Evolutionary conservation across 352 stramenopile species (phyloP).

Genomic region (Elongisporangium undulatum): DNA sequence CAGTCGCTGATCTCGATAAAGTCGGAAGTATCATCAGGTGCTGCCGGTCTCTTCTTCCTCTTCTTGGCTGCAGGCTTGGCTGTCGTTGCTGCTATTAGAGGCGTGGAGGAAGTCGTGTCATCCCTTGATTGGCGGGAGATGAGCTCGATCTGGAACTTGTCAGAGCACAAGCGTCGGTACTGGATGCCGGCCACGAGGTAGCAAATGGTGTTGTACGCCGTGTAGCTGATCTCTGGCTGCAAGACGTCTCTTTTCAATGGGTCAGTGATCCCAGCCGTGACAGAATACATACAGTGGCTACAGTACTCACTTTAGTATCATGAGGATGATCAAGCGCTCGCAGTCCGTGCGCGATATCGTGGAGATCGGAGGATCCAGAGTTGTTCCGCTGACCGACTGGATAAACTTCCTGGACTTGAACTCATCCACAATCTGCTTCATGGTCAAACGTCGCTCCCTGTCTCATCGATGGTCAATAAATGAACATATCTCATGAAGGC

Average conservation of each 20-base stretch:
- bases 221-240: slow-evolving; percentile 73
- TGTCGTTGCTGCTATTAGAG: neutral
- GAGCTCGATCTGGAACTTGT: slow-evolving; percentile 13
- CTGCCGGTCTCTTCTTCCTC: slow-evolving; percentile 2
- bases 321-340: slow-evolving; percentile 48
- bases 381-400: slow-evolving; percentile 20
- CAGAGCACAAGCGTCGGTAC: slow-evolving; percentile 20
- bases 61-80: neutral
- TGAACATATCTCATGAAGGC: neutral
- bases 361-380: slow-evolving; percentile 31
- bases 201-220: slow-evolving; percentile 69
- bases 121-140: slow-evolving; percentile 4
- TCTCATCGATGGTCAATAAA: slow-evolving; percentile 3
- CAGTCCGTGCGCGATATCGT: slow-evolving; percentile 30
- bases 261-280: neutral
- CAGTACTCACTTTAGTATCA: slow-evolving; percentile 19
- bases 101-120: slow-evolving; percentile 2
- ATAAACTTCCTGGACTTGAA: slow-evolving; percentile 46
- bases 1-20: slow-evolving; percentile 36
- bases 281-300: neutral
- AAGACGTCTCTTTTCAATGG: slow-evolving; percentile 35
- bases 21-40: slow-evolving; percentile 7
- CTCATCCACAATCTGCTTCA: slow-evolving; percentile 73
- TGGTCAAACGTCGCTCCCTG: slow-evolving; percentile 55
- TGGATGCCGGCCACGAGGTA: slow-evolving; percentile 49